Percentiles rank a stretch among this genome's conserved stretches.
These are phyloP conservation scores for Conringia planisiliqua DNA, from an alignment of 345 rosid species.

Conservation along the genomic window DNA sequence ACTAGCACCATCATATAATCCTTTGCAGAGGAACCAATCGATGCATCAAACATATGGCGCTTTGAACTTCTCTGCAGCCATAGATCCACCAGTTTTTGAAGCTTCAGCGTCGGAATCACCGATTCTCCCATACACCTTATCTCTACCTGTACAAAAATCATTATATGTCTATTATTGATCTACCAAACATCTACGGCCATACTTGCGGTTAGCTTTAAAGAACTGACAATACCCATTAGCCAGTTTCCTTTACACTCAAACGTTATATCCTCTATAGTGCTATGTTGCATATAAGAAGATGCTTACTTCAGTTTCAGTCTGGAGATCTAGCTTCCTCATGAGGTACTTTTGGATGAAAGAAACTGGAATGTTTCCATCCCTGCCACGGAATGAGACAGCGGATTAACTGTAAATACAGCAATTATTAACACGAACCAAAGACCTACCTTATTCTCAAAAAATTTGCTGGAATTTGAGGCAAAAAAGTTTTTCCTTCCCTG, in stretches of 20 bases:
- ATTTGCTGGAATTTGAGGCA: constrained; percentile 68
- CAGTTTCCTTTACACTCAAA: neutral
- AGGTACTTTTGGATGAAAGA: constrained; percentile 85
- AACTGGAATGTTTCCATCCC: constrained; percentile 78
- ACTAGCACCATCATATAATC: constrained; percentile 76
- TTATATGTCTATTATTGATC: neutral
- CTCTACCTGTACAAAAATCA: constrained; percentile 54
- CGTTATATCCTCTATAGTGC: neutral
- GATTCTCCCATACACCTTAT: constrained; percentile 77
- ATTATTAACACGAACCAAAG: neutral
- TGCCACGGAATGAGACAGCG: constrained; percentile 27
- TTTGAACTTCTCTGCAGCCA: constrained; percentile 61
- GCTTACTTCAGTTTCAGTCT: constrained; percentile 70
- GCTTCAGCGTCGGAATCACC: constrained; percentile 52
- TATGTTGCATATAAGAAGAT: constrained; percentile 26
- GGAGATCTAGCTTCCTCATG: constrained; percentile 64
- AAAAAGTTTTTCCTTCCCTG: constrained; percentile 66
- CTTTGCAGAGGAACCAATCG: constrained; percentile 72
- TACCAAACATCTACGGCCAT: neutral
- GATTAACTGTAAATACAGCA: neutral
- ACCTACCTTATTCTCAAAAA: constrained; percentile 77
- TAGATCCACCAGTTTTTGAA: constrained; percentile 56
- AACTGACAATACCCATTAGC: neutral
- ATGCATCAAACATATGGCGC: constrained; percentile 45
- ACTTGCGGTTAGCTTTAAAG: neutral